Percentiles rank a stretch among this genome's conserved stretches.
phyloP scores from a whole-genome alignment of 441 rosid species.

The Mallotus japonicus region DNA sequence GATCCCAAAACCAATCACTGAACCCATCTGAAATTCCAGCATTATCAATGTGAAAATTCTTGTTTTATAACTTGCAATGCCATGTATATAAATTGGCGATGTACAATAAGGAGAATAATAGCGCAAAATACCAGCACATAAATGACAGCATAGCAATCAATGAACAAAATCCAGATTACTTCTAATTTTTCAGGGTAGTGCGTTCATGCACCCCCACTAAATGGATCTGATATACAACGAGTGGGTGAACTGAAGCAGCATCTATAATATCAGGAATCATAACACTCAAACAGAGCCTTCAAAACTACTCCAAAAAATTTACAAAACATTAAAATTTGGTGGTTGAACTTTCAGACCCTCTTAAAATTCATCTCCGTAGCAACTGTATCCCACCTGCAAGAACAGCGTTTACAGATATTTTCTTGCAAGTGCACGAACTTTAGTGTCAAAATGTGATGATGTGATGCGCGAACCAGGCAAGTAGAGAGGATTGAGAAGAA shows the following conservation, averaged over 20 bases:
- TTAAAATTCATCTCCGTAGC: conserved; percentile 3
- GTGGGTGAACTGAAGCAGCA: background rate
- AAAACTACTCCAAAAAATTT: background rate
- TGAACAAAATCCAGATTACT: background rate
- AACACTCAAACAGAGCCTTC: background rate
- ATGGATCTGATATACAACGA: background rate
- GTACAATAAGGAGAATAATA: background rate
- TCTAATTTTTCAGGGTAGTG: conserved; percentile 3
- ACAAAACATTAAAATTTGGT: background rate
- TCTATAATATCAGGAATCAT: background rate
- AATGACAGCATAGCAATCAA: background rate
- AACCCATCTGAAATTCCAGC: too few relatives aligned
- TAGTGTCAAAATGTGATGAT: conserved; percentile 88
- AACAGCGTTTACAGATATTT: conserved; percentile 53
- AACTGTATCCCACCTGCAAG: background rate
- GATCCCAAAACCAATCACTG: too few relatives aligned
- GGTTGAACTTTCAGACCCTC: background rate
- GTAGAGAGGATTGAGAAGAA: conserved; percentile 84
- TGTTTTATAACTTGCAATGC: background rate
- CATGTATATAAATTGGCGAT: background rate
- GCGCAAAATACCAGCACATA: background rate
- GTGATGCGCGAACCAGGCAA: conserved; percentile 88
- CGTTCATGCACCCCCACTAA: background rate
- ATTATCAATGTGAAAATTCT: too few relatives aligned
- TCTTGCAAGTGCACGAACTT: conserved; percentile 91